Evolutionary conservation across 2,329 filamentous ascomycete genomes (phyloP).

Genomic region (Aspergillus sp.): DNA sequence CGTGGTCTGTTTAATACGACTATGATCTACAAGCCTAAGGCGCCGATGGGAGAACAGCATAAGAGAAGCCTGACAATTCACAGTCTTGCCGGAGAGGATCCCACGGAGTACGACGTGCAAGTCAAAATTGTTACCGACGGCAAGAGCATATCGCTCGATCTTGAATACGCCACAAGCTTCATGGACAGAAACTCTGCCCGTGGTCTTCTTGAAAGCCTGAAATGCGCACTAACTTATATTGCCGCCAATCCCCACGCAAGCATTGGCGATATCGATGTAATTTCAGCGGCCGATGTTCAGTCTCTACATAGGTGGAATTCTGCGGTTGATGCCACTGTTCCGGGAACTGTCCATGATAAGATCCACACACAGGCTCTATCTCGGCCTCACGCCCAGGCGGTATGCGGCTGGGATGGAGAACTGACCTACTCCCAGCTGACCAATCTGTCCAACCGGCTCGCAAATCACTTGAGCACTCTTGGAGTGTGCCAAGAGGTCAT

Average conservation of each 20-base stretch:
- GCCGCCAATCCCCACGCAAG: neutral
- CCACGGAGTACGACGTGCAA: slow-evolving; percentile 12
- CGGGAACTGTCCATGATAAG: slow-evolving; percentile 1
- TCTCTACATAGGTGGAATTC: slow-evolving; percentile 3
- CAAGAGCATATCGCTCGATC: neutral
- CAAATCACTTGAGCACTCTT: neutral
- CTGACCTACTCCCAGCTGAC: slow-evolving; percentile 43
- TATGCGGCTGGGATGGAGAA: slow-evolving; percentile 9
- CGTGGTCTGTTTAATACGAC: slow-evolving; percentile 10
- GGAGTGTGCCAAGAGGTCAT: slow-evolving; percentile 3
- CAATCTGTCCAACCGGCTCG: slow-evolving; percentile 1
- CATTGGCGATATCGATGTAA: neutral
- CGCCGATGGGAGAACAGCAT: neutral
- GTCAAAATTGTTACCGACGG: slow-evolving; percentile 8
- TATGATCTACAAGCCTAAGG: slow-evolving; percentile 8
- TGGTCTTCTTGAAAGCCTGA: neutral
- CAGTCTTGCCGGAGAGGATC: slow-evolving; percentile 4
- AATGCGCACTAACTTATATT: neutral
- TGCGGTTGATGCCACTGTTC: neutral
- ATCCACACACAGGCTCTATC: neutral
- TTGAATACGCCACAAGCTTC: slow-evolving; percentile 10
- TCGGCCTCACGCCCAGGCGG: neutral
- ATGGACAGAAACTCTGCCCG: neutral
- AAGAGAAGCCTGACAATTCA: slow-evolving; percentile 3
- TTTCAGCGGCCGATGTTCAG: neutral